Conservation (phyloP, 345 rosid species). For the Anastatica hierochuntica region DNA sequence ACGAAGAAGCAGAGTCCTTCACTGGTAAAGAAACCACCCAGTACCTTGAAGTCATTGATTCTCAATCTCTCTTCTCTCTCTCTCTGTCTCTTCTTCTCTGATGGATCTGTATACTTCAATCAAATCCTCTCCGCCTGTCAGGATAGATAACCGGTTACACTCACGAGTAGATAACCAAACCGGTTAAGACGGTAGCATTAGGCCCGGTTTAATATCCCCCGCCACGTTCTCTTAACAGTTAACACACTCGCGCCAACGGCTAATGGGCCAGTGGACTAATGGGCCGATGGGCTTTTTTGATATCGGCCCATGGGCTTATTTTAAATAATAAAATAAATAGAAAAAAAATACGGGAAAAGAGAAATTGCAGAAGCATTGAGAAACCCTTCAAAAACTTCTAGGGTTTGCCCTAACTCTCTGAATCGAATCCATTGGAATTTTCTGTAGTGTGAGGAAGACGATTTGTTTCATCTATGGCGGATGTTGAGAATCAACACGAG, state of each 20-base stretch:
- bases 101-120: constrained; percentile 22
- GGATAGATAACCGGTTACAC: constrained; percentile 25
- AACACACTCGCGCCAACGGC: neutral
- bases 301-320: neutral
- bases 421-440: neutral
- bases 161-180: neutral
- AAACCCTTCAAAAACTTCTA: constrained; percentile 15
- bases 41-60: constrained; percentile 75
- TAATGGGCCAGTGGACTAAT: neutral
- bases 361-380: neutral
- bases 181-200: neutral
- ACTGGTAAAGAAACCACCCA: constrained; percentile 91
- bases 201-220: constrained; percentile 18
- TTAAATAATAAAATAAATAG: neutral
- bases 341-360: neutral
- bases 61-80: constrained; percentile 1
- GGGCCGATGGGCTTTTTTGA: no score
- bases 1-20: constrained; percentile 61
- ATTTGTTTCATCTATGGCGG: constrained; percentile 36
- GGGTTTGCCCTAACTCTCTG: constrained; percentile 15
- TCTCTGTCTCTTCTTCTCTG: constrained; percentile 11
- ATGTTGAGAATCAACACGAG: constrained; percentile 36
- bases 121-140: constrained; percentile 21
- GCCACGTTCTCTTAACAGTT: constrained; percentile 9
- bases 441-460: neutral